Base-by-base conservation (phyloP, 352 stramenopile genomes). In the Phytophthora europaea region DNA sequence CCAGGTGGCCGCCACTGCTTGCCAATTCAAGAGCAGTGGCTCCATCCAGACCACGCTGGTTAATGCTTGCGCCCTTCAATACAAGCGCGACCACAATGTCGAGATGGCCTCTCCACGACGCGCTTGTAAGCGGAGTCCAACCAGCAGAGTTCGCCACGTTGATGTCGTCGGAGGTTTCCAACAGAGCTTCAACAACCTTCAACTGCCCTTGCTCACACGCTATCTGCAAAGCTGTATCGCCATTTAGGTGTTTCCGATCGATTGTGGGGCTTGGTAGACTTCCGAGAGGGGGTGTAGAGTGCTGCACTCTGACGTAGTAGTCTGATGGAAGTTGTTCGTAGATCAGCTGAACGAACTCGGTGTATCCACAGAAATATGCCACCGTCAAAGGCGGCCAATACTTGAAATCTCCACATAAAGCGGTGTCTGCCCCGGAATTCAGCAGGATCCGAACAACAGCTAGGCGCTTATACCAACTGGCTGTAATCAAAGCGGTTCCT, bases 311-410 rank as follows among this genome's bases (percentile, higher is more conserved):
- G 43, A 50, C 43, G 43, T 50, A 50, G 43, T 50, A 50, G 43
- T 50, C 43, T 23, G 43, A 6, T 22, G 43, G 43, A 50, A 50
- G 22, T 10, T 45, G 23, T 31, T 70, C 64, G n/a, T 59, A 71
- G 6, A 71, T 65, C 2, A 71, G 64, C 31, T 70, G 63, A 3
- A 59, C 63, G 7, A 71, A 38, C 23, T 65, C 64, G 3, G 33
- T 22, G 55, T 53, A 70, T 18, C 54, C 63, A 22, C 43, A 50
- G 16, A 50, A 50, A 20, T 15, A 50, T 22, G 43, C 43, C 43
- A 50, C 43, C 6, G 34, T 51, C 20, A 65, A 43, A 2, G 63
- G 15, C 13, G 54, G 23, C 64, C 64, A 71, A 16, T 40, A 22
- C 20, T 47, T 36, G 34, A 60, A 65, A 48, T 71, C 64, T 58